These are phyloP conservation scores for Aspergillus tubingensis DNA, from an alignment of 2,329 filamentous ascomycete species.

Conservation along the genomic window DNA sequence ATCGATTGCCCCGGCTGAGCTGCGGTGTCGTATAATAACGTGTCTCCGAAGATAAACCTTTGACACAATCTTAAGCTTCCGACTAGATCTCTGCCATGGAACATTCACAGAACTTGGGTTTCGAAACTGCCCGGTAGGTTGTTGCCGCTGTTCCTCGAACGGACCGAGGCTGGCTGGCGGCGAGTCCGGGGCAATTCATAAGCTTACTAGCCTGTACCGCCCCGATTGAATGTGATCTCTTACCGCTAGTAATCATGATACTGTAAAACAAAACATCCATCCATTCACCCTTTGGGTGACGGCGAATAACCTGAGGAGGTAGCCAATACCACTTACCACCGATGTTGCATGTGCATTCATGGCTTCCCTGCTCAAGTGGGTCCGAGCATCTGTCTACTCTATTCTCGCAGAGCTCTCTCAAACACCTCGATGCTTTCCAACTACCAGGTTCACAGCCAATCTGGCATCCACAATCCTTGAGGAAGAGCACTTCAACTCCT, in stretches of 20 bases:
- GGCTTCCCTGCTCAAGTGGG: constrained; percentile 26
- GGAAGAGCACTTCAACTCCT: constrained; percentile 29
- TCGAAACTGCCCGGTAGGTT: neutral
- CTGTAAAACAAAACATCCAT: neutral
- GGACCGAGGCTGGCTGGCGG: neutral
- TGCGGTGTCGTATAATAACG: too few relatives aligned
- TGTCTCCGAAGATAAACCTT: neutral
- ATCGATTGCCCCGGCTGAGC: too few relatives aligned
- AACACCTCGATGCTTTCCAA: constrained; percentile 23
- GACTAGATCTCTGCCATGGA: neutral
- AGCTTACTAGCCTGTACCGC: neutral
- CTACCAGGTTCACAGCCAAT: constrained; percentile 13
- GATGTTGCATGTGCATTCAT: constrained; percentile 3
- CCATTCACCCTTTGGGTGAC: neutral
- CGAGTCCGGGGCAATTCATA: neutral
- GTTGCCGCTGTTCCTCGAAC: neutral
- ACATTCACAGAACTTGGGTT: neutral
- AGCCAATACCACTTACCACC: neutral
- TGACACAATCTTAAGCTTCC: neutral
- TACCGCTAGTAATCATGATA: neutral
- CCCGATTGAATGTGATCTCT: neutral
- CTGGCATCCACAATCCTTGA: constrained; percentile 20
- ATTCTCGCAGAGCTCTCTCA: constrained; percentile 11
- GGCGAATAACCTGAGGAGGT: too few relatives aligned
- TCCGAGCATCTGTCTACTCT: constrained; percentile 14